These are phyloP conservation scores for Trichomonas gallinae DNA, from an alignment of 208 protist species.

Conservation along the genomic window DNA sequence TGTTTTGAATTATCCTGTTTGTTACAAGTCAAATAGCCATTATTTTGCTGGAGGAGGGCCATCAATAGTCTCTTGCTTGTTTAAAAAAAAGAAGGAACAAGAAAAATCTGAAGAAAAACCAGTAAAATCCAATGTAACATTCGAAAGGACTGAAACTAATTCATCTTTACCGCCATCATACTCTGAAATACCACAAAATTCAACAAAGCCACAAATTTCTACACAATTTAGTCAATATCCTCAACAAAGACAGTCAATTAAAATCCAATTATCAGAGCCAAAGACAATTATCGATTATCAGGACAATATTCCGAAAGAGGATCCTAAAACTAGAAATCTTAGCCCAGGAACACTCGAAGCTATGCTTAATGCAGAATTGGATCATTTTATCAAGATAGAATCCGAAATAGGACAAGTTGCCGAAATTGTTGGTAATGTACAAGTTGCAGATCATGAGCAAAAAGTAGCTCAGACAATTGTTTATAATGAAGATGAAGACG, in stretches of 20 bases:
- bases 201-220: neutral
- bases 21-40: neutral
- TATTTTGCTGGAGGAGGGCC: neutral
- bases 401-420: neutral
- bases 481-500: neutral
- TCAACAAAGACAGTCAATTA: neutral
- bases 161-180: neutral
- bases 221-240: neutral
- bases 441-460: neutral
- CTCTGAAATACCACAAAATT: neutral
- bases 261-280: neutral
- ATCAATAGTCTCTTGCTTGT: neutral
- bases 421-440: neutral
- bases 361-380: neutral
- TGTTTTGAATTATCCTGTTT: neutral
- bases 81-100: neutral
- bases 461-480: neutral
- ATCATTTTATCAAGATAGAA: neutral
- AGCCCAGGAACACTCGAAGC: neutral
- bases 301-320: neutral
- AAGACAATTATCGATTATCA: neutral
- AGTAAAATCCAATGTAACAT: neutral
- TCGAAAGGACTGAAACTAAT: neutral
- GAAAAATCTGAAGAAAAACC: neutral
- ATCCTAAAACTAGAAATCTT: neutral